Conservation (phyloP, 768 basidiomycete genomes). For the Plicaturopsis crispa region DNA sequence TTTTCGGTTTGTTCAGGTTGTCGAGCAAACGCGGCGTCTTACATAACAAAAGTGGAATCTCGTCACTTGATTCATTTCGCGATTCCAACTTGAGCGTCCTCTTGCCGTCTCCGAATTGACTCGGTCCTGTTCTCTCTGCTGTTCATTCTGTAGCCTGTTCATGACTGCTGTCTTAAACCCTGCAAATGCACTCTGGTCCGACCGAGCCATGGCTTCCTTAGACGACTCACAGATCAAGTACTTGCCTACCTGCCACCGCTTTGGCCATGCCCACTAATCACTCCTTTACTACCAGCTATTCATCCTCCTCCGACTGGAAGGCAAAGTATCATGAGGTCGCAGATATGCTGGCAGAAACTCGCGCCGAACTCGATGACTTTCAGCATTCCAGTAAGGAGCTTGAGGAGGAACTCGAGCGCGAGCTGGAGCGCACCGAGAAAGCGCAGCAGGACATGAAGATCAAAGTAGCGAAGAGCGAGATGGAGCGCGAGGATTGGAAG, state of each 20-base stretch:
- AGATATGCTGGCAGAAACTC: slow-evolving; percentile 79
- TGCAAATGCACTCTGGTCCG: slow-evolving; percentile 50
- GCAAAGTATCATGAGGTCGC: slow-evolving; percentile 75
- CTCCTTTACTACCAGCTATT: slow-evolving; percentile 34
- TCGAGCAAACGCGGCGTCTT: no score
- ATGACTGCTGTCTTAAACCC: slow-evolving; percentile 65
- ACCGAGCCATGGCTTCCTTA: slow-evolving; percentile 47
- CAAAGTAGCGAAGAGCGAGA: slow-evolving; percentile 62
- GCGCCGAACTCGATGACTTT: slow-evolving; percentile 82
- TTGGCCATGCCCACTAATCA: slow-evolving; percentile 2
- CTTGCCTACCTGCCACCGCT: slow-evolving; percentile 2
- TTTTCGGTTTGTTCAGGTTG: no score
- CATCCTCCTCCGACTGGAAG: slow-evolving; percentile 61
- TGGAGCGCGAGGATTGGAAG: slow-evolving; percentile 91
- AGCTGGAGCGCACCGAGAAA: slow-evolving; percentile 83
- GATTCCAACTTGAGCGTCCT: neutral
- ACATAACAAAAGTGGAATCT: no score
- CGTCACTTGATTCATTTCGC: neutral
- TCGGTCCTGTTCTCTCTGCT: slow-evolving; percentile 7
- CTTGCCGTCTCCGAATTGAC: neutral
- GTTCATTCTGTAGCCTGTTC: slow-evolving; percentile 11
- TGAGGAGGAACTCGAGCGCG: slow-evolving; percentile 88
- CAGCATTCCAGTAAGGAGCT: slow-evolving; percentile 84
- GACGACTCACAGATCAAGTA: slow-evolving; percentile 66
- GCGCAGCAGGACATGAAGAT: slow-evolving; percentile 73